phyloP scores from a whole-genome alignment of 192 early-diverging fungal genomes.

The Pecoramyces ruminantium region DNA sequence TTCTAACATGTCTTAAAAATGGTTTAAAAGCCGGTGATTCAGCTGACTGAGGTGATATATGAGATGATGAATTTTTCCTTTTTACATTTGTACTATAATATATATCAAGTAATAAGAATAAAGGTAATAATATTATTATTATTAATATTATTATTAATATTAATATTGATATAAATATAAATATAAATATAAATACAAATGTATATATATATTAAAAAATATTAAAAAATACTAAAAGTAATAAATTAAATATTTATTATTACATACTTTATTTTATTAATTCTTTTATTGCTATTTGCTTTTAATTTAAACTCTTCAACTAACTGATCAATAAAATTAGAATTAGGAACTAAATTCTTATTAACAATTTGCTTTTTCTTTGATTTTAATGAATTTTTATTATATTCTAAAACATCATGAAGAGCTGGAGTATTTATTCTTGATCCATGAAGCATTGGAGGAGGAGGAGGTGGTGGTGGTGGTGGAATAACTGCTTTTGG shows the following conservation, averaged over 20 bases:
- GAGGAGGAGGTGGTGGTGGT: background rate
- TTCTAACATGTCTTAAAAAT: background rate
- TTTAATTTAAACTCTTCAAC: background rate
- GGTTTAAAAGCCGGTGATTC: background rate
- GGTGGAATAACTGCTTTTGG: background rate
- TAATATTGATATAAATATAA: too few relatives aligned
- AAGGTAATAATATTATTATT: too few relatives aligned
- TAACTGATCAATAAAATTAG: background rate
- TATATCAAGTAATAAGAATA: background rate
- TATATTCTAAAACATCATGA: background rate
- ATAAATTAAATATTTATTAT: too few relatives aligned
- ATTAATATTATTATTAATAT: too few relatives aligned
- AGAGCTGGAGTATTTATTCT: background rate
- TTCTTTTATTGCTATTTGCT: background rate
- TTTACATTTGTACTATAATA: background rate
- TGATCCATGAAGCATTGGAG: background rate
- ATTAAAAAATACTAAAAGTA: too few relatives aligned
- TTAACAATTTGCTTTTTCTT: background rate
- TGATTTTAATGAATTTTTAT: background rate
- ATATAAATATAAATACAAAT: too few relatives aligned
- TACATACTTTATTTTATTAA: background rate
- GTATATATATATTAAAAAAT: too few relatives aligned
- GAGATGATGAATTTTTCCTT: background rate
- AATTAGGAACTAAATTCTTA: background rate
- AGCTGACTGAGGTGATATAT: background rate